Percentiles rank a stretch among this genome's conserved stretches.
These are phyloP conservation scores for Sclerotinia sclerotiorum DNA, from an alignment of 2,329 filamentous ascomycete species.

Conservation along the genomic window DNA sequence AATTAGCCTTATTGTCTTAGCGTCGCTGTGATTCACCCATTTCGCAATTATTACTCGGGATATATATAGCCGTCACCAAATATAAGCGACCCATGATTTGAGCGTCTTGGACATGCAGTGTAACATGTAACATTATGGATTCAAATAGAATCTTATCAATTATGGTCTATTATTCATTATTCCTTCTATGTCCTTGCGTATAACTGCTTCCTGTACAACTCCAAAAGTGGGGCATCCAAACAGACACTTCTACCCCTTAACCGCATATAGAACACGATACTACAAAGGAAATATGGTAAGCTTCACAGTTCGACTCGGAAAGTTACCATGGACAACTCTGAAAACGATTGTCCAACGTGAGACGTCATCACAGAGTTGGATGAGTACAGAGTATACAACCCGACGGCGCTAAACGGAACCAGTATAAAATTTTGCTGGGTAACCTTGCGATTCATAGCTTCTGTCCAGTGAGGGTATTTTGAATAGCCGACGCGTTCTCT, in stretches of 20 bases:
- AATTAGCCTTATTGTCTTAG: slow-evolving; percentile 9
- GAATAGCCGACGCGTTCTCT: no score
- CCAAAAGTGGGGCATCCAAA: neutral
- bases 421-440: neutral
- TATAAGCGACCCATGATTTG: no score
- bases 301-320: neutral
- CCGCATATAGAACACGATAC: neutral
- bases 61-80: no score
- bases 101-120: no score
- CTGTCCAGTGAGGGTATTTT: neutral
- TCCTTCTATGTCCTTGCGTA: neutral
- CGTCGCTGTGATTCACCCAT: neutral
- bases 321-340: neutral
- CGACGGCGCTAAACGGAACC: neutral
- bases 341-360: neutral
- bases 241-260: neutral
- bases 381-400: neutral
- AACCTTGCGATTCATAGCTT: neutral
- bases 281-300: neutral
- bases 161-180: neutral
- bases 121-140: neutral
- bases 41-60: neutral
- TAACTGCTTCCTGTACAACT: neutral
- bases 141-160: neutral
- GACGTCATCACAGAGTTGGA: neutral